Evolutionary conservation across 1,139 yeast genomes (phyloP).

Genomic region (Kodamaea arcana): DNA sequence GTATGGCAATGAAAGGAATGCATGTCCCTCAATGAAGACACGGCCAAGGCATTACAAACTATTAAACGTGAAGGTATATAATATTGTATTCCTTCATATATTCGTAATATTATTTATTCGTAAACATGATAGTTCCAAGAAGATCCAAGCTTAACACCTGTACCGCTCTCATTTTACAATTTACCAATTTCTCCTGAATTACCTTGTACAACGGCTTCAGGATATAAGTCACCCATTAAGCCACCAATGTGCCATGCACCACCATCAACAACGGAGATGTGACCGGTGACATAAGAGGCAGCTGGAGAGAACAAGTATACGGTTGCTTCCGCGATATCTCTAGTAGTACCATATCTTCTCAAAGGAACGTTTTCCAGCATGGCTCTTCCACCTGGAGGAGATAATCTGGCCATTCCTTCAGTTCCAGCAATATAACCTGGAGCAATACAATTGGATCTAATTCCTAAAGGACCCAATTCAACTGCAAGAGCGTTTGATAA

Average conservation of each 20-base stretch:
- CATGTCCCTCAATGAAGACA: too few relatives aligned
- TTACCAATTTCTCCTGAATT: conserved; percentile 15
- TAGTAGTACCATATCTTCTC: conserved; percentile 69
- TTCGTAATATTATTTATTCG: too few relatives aligned
- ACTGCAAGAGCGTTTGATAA: conserved; percentile 77
- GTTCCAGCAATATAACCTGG: conserved; percentile 84
- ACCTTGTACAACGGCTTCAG: conserved; percentile 25
- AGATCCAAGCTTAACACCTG: too few relatives aligned
- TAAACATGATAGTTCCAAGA: too few relatives aligned
- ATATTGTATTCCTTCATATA: too few relatives aligned
- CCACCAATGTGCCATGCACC: conserved; percentile 81
- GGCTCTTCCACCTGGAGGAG: conserved; percentile 35
- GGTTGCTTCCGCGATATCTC: conserved; percentile 87
- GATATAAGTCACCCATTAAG: conserved; percentile 32
- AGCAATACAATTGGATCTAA: conserved; percentile 76
- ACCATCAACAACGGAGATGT: conserved; percentile 82
- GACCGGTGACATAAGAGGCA: conserved; percentile 73
- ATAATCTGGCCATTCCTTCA: conserved; percentile 68
- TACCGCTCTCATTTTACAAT: too few relatives aligned
- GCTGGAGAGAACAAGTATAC: conserved; percentile 82
- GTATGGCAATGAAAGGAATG: too few relatives aligned
- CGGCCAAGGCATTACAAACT: too few relatives aligned
- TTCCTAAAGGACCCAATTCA: conserved; percentile 84
- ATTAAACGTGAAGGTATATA: too few relatives aligned
- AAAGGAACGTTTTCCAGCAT: conserved; percentile 56